phyloP scores from a whole-genome alignment of 805 yeast genomes.

The Metschnikowia picachoensis region DNA sequence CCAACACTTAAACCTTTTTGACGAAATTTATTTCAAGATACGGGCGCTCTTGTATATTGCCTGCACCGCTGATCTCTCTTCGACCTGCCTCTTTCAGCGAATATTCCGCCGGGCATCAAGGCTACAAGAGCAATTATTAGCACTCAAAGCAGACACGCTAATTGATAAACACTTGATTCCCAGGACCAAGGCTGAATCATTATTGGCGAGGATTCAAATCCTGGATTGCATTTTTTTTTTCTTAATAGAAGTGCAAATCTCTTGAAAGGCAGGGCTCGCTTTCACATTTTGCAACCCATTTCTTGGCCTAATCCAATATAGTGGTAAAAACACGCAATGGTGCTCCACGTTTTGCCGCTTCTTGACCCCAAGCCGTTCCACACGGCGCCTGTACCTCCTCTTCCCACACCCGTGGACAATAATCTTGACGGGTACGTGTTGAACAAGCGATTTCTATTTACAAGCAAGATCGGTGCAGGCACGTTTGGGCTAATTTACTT shows the following conservation, averaged over 20 bases:
- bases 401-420: constrained; percentile 58
- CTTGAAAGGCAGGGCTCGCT: not conserved
- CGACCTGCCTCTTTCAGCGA: constrained; percentile 1
- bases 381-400: not conserved
- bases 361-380: constrained; percentile 36
- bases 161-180: too few species aligned
- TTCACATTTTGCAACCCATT: constrained; percentile 6
- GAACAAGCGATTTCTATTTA: constrained; percentile 51
- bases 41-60: not conserved
- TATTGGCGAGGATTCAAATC: not conserved
- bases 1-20: too few species aligned
- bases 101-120: not conserved
- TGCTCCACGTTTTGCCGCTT: constrained; percentile 68
- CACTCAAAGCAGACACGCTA: not conserved
- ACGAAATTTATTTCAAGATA: too few species aligned
- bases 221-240: not conserved
- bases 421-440: constrained; percentile 60
- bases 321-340: constrained; percentile 1
- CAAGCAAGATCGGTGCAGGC: constrained; percentile 47
- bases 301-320: not conserved
- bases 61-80: not conserved
- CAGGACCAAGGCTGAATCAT: not conserved
- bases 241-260: too few species aligned
- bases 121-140: constrained; percentile 4
- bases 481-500: constrained; percentile 36